A percentile compares a stretch with the other conserved stretches of the same genome.
Evolutionary conservation across 805 yeast genomes (phyloP).

Genomic region (Peterozyma toletana): DNA sequence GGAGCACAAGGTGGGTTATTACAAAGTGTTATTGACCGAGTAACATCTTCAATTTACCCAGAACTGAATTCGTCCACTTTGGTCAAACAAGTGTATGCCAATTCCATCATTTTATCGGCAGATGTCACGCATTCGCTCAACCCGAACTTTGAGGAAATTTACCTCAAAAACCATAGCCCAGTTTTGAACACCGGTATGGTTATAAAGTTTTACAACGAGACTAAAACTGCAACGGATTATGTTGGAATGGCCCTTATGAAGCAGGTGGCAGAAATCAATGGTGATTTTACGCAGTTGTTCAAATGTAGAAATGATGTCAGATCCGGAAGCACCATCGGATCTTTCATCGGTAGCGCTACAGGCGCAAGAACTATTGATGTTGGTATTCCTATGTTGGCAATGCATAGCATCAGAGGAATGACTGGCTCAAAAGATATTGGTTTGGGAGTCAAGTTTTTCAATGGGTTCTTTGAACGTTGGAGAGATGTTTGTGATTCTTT

Average conservation of each 20-base stretch:
- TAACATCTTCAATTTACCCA: slow-evolving; percentile 14
- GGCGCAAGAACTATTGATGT: slow-evolving; percentile 74
- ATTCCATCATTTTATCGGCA: slow-evolving; percentile 72
- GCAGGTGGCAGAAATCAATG: slow-evolving; percentile 58
- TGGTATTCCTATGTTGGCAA: slow-evolving; percentile 77
- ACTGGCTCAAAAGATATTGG: slow-evolving; percentile 74
- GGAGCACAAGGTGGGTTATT: slow-evolving; percentile 77
- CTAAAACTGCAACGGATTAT: slow-evolving; percentile 76
- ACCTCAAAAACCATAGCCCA: slow-evolving; percentile 73
- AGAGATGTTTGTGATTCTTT: slow-evolving; percentile 45
- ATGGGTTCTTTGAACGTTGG: slow-evolving; percentile 65
- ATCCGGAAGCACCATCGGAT: slow-evolving; percentile 89
- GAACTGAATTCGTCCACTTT: background rate
- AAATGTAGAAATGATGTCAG: slow-evolving; percentile 80
- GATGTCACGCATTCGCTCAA: slow-evolving; percentile 79
- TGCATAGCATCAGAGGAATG: slow-evolving; percentile 85
- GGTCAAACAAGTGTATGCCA: slow-evolving; percentile 32
- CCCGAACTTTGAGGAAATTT: slow-evolving; percentile 63
- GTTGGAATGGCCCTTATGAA: slow-evolving; percentile 69
- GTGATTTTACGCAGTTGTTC: slow-evolving; percentile 66
- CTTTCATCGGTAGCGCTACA: slow-evolving; percentile 50
- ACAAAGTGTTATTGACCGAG: slow-evolving; percentile 55
- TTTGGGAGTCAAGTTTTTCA: slow-evolving; percentile 63
- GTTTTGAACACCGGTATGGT: slow-evolving; percentile 72
- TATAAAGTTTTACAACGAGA: slow-evolving; percentile 67